Percentiles rank a stretch among this genome's conserved stretches.
Conservation (phyloP, 2,329 filamentous ascomycete species). For the Fusarium hainanense region DNA sequence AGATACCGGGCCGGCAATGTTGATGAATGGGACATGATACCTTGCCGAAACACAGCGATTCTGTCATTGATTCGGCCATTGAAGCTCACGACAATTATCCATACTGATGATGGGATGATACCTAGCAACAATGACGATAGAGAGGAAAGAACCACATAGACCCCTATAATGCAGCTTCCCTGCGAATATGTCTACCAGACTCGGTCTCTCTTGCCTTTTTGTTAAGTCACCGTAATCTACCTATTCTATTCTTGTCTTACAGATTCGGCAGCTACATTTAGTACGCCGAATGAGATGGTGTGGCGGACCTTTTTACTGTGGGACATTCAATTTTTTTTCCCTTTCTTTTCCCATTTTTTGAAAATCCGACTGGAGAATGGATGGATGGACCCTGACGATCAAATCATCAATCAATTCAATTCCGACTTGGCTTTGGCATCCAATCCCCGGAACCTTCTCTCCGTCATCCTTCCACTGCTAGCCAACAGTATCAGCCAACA, state of each 20-base stretch:
- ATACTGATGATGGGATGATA: neutral
- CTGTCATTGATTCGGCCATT: neutral
- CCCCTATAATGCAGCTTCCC: neutral
- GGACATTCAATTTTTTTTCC: slow-evolving; percentile 14
- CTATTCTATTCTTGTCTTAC: neutral
- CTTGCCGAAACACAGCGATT: neutral
- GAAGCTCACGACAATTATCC: neutral
- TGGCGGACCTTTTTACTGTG: slow-evolving; percentile 18
- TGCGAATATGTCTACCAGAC: neutral
- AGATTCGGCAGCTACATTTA: slow-evolving; percentile 10
- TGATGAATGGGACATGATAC: neutral
- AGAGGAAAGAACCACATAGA: neutral
- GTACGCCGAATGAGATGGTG: slow-evolving; percentile 7
- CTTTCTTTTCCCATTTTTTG: neutral
- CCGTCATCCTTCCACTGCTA: slow-evolving; percentile 6
- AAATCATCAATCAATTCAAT: slow-evolving; percentile 28
- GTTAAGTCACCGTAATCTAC: neutral
- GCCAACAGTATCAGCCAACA: neutral
- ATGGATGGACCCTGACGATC: slow-evolving; percentile 42
- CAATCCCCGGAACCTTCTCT: slow-evolving; percentile 31
- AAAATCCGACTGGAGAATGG: slow-evolving; percentile 20
- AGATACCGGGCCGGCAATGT: neutral
- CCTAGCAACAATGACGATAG: neutral
- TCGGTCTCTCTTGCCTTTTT: neutral
- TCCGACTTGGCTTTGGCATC: slow-evolving; percentile 3